These are phyloP conservation scores for Phytophthora crassamura DNA, from an alignment of 352 stramenopile genomes.

Conservation along the genomic window DNA sequence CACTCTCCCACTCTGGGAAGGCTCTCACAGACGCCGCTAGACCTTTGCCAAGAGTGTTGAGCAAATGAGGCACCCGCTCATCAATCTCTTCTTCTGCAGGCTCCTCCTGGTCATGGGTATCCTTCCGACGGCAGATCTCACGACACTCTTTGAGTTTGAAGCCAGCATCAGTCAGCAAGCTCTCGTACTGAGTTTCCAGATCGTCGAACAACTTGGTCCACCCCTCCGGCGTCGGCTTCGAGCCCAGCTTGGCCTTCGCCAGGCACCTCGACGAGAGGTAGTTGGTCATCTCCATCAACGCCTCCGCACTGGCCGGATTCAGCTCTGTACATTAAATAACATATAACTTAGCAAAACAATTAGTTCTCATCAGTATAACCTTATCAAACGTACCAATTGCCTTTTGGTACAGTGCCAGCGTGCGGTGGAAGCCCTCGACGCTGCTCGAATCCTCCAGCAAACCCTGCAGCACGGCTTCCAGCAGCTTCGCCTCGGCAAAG, in stretches of 20 bases:
- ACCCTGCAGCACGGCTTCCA: constrained; percentile 66
- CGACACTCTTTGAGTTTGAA: constrained; percentile 71
- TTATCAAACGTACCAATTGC: constrained; percentile 54
- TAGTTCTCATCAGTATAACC: too few relatives aligned
- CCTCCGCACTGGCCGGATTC: constrained; percentile 61
- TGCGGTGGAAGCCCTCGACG: constrained; percentile 48
- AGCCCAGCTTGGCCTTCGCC: constrained; percentile 17
- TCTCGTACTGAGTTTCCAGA: constrained; percentile 52
- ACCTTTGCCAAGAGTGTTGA: constrained; percentile 69
- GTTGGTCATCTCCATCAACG: constrained; percentile 77
- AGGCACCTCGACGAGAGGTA: constrained; percentile 64
- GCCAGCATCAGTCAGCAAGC: constrained; percentile 41
- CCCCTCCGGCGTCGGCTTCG: constrained; percentile 14
- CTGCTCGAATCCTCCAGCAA: constrained; percentile 19
- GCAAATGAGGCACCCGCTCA: constrained; percentile 65
- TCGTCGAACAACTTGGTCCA: constrained; percentile 57
- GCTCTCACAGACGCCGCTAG: constrained; percentile 52
- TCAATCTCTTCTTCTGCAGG: constrained; percentile 71
- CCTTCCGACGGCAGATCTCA: constrained; percentile 71
- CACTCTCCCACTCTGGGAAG: constrained; percentile 21
- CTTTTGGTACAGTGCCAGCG: constrained; percentile 61
- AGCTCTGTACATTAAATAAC: constrained; percentile 40
- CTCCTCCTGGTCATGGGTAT: constrained; percentile 63
- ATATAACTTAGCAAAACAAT: too few relatives aligned
- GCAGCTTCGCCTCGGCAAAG: constrained; percentile 52